These are phyloP conservation scores for Coemansia aciculifera DNA, from an alignment of 192 early-diverging fungal species.

Conservation along the genomic window DNA sequence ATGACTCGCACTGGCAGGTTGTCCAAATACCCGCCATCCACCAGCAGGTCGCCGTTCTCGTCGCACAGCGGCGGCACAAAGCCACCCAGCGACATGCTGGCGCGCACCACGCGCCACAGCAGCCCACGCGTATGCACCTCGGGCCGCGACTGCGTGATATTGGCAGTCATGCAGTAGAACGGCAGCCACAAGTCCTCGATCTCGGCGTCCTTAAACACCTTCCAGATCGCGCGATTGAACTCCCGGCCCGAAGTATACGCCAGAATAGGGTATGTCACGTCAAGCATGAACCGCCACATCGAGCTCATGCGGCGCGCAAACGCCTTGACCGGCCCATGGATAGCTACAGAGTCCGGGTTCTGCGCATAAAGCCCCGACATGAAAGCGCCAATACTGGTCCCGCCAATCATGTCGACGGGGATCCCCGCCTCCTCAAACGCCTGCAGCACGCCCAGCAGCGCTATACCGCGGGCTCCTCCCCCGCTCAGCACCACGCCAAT, in stretches of 20 bases:
- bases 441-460: slow-evolving; percentile 88
- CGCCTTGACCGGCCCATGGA: slow-evolving; percentile 82
- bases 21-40: slow-evolving; percentile 98
- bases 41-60: slow-evolving; percentile 88
- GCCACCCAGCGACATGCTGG: slow-evolving; percentile 96
- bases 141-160: slow-evolving; percentile 94
- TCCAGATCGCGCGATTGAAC: slow-evolving; percentile 96
- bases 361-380: slow-evolving; percentile 92
- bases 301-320: slow-evolving; percentile 78
- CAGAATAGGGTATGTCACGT: slow-evolving; percentile 93
- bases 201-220: slow-evolving; percentile 86
- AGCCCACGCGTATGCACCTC: slow-evolving; percentile 91
- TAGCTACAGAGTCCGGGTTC: slow-evolving; percentile 83
- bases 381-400: slow-evolving; percentile 96
- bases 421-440: slow-evolving; percentile 97
- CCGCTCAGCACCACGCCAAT: slow-evolving; percentile 95
- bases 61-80: slow-evolving; percentile 96
- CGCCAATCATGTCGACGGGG: slow-evolving; percentile 96
- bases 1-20: slow-evolving; percentile 91
- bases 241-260: slow-evolving; percentile 91
- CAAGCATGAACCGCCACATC: slow-evolving; percentile 86
- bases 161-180: slow-evolving; percentile 92
- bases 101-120: slow-evolving; percentile 96
- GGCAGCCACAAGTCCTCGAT: slow-evolving; percentile 99
- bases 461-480: slow-evolving; percentile 93